phyloP scores from a whole-genome alignment of 306 rosid genomes.

The Vicia villosa region DNA sequence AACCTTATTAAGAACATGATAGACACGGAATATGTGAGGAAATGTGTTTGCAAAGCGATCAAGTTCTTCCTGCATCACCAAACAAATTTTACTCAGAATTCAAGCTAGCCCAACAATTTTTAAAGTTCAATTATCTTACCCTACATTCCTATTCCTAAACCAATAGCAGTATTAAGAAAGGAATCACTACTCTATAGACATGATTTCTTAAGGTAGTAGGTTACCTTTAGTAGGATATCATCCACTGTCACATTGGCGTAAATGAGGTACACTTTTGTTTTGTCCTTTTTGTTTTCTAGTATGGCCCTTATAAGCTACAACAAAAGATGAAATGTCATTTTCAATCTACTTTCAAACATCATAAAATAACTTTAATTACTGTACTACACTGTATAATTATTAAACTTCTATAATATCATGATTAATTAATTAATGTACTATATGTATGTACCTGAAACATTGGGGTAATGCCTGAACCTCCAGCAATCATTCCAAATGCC shows the following conservation, averaged over 20 bases:
- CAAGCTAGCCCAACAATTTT: neutral
- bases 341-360: neutral
- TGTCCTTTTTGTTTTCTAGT: conserved; percentile 69
- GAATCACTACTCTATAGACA: neutral
- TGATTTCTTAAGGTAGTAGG: neutral
- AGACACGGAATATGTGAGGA: conserved; percentile 44
- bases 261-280: conserved; percentile 58
- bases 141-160: neutral
- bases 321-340: neutral
- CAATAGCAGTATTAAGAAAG: neutral
- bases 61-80: conserved; percentile 50
- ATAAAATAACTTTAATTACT: neutral
- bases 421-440: too few relatives aligned
- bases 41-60: conserved; percentile 37
- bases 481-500: conserved; percentile 82
- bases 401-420: too few relatives aligned
- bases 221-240: conserved; percentile 64
- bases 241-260: conserved; percentile 69
- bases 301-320: conserved; percentile 69
- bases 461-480: conserved; percentile 87
- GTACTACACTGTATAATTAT: neutral
- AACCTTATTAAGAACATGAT: conserved; percentile 54
- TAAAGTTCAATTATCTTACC: neutral
- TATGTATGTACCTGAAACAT: conserved; percentile 84
- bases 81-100: neutral